Evolutionary conservation across 371 early-diverging fungal genomes (phyloP).

Genomic region (Mucor irregularis): DNA sequence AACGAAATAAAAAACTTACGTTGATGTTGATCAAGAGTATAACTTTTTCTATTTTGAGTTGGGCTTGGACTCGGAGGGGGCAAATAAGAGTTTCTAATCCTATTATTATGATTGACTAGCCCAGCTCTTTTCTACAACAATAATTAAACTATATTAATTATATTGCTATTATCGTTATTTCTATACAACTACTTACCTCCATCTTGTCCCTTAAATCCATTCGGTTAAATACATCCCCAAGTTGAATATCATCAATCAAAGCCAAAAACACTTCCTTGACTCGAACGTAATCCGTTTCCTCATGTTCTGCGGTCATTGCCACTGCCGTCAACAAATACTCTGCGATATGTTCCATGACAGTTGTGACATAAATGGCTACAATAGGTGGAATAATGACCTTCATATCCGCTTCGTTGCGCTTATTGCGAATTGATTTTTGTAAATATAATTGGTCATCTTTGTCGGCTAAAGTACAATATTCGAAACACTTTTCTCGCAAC

Average conservation of each 20-base stretch:
- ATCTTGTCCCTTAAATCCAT: slow-evolving; percentile 57
- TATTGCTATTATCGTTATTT: not conserved
- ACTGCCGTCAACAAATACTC: slow-evolving; percentile 61
- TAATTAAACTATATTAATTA: not conserved
- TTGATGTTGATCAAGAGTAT: slow-evolving; percentile 12
- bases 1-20: slow-evolving; percentile 5
- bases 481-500: slow-evolving; percentile 57
- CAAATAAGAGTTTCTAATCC: slow-evolving; percentile 16
- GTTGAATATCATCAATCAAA: slow-evolving; percentile 57
- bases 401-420: slow-evolving; percentile 2
- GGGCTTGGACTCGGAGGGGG: not conserved
- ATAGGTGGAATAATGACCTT: slow-evolving; percentile 54
- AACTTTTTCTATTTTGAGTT: slow-evolving; percentile 16
- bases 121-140: slow-evolving; percentile 23
- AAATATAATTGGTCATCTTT: slow-evolving; percentile 39
- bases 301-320: slow-evolving; percentile 61
- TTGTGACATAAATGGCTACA: slow-evolving; percentile 68
- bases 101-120: slow-evolving; percentile 5
- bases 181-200: slow-evolving; percentile 39
- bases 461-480: slow-evolving; percentile 60
- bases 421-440: slow-evolving; percentile 19
- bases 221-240: slow-evolving; percentile 50
- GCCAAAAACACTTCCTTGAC: slow-evolving; percentile 63
- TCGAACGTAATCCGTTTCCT: slow-evolving; percentile 61
- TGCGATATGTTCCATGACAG: slow-evolving; percentile 65